Base-by-base conservation (phyloP, 2,329 filamentous ascomycete genomes). In the Rhynchosporium graminicola region DNA sequence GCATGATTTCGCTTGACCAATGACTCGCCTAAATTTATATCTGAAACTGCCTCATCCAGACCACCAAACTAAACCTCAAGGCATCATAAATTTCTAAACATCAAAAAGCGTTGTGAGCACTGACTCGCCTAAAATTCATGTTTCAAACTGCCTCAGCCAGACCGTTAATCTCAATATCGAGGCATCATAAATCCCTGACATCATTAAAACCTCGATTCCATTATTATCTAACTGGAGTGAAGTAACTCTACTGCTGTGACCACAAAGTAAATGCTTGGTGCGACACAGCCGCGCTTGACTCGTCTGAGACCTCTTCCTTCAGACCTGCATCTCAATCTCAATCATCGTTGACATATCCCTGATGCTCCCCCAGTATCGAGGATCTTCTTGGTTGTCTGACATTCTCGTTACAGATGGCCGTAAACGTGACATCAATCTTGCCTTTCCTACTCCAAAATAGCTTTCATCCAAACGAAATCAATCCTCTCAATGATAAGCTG, bases 211-310 rank as follows among this genome's bases (percentile, higher is more conserved):
- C 5, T n/a, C 48, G 9, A 5, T 51, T 36, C 15, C 15, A 51
- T 51, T 52, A 52, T 15, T 52, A 52, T 20, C 50, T 52, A 52
- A 4, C 48, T 36, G 28, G 48, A 51, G 7, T 12, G 29, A 36
- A 51, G 4, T 31, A 36, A 20, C 36, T 48, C 48, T 31, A 20
- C 20, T 20, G 20, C 20, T 20, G 12, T 20, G 28, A 3, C 12
- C 33, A 52, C 7, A 12, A 8, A 33, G 38, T 33, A 28, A 38
- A 31, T 38, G 31, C 33, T 52, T 20, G 20, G 4, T 10, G 6
- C 12, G 26, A 5, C 20, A 2, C 33, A 26, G 31, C 8, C 9
- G 15, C 31, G 2, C n/a, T 52, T 15, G 3, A 20, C 12, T n/a
- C 15, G 42, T 3, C 42, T 15, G 20, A 8, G 13, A 43, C 7